Evolutionary conservation across 805 yeast species (phyloP), one percentile per base, ranked within the genome.

Genomic region (Wickerhamiella spandovensis): DNA sequence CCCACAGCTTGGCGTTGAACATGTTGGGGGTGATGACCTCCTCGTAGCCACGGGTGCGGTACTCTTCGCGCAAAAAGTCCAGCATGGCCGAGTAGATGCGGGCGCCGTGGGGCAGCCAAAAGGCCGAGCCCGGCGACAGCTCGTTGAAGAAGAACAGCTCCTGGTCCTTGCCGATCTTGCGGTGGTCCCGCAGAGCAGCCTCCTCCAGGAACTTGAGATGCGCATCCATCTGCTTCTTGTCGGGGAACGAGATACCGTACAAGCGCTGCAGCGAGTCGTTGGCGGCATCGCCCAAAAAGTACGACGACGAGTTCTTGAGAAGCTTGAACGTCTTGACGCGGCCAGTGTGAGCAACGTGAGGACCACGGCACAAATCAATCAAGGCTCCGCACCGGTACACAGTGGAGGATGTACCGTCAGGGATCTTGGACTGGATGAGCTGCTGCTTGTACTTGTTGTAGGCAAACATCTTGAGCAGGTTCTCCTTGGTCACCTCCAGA

Each of bases 71-170:
- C 71, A 92, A 66, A 68, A 87, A 69, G 30, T 84, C 88, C 59
- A 81, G 79, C 67, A 92, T 74, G 53, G 86, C 78, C 70, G 86
- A 86, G 77, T 92, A 92, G 65, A 92, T 92, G 72, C 97, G 84
- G 46, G 99, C 81, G 70, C 99, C 99, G 64, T 90, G 98, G 48
- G 99, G 99, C 62, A 92, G 77, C 97, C 97, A 92, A 79, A 92
- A 92, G 53, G 95, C 89, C 41, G 94, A 81, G 58, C 99, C 99
- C 50, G 99, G 99, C 18, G 96, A 85, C 83, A 90, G 72, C 70
- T 92, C 98, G 69, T 92, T 80, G 78, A 92, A 92, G 70, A 82
- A 79, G 72, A 89, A 92, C 63, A 92, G 76, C 65, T 92, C 97
- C 72, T 92, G 98, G 62, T 92, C 97, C 63, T 73, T 83, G 67